Base-by-base conservation (phyloP, 192 early-diverging fungal species). In the Pilaira anomala region DNA sequence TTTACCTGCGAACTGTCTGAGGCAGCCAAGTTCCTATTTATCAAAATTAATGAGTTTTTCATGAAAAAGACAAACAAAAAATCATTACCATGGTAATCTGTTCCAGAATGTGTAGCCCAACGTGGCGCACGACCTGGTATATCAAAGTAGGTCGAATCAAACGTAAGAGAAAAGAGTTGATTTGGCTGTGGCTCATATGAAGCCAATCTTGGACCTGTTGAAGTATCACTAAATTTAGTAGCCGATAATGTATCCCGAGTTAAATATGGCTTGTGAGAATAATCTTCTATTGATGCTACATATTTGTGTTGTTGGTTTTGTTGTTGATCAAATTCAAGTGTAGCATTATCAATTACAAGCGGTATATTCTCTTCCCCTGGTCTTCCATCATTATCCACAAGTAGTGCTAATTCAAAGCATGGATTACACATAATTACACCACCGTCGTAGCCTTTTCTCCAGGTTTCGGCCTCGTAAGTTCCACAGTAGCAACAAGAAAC, bases 71-170 rank as follows among this genome's bases (percentile, higher is more conserved):
- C 13, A 7, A 33, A 56, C 9, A 66, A 39, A 50, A 2, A 30
- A 9, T 36, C 11, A 5, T 36, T 49, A 48, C 93, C 93, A 65
- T 93, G 93, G 62, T 96, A 96, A 69, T 95, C 93, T 12, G 87
- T 85, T n/a, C 92, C 93, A 24, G 89, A 91, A 75, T 93, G 91
- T n/a, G 90, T 86, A 2, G 85, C 91, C 91, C 94, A 97, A 51
- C 93, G 79, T 21, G 94, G 93, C 0, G 94, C 93, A 21, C 93
- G 77, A 8, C 87, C 89, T n/a, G 90, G 88, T 42, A 97, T 93
- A 68, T 97, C 94, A 78, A 86, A 95, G 67, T 91, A 97, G 2
- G 90, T 86, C 1, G 84, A 85, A 60, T 94, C 89, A 46, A 93
- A 86, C 0, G 83, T 69, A 3, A 95, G 66, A 7, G 91, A 91